Percentiles rank a stretch among this genome's conserved stretches.
Evolutionary conservation across 305 asterid species (phyloP).

Genomic region (Fraxinus dipetala): DNA sequence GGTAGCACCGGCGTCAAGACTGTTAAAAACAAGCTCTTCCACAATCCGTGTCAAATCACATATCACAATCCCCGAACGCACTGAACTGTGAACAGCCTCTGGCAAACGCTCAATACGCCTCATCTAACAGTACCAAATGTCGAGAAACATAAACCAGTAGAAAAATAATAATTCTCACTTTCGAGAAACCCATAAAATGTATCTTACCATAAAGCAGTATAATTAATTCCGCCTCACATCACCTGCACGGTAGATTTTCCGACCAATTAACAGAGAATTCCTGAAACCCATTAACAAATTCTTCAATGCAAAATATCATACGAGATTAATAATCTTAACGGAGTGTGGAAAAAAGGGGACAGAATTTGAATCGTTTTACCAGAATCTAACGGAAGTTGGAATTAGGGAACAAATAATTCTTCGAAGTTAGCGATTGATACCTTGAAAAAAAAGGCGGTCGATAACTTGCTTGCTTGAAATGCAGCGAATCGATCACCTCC

Average conservation of each 20-base stretch:
- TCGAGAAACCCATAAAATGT: neutral
- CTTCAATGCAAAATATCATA: neutral
- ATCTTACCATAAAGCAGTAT: neutral
- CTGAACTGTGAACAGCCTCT: constrained; percentile 56
- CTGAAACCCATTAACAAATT: neutral
- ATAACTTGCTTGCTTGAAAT: neutral
- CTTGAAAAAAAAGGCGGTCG: neutral
- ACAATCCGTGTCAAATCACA: constrained; percentile 77
- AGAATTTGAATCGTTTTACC: neutral
- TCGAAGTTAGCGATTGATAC: neutral
- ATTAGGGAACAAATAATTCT: neutral
- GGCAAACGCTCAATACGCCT: constrained; percentile 66
- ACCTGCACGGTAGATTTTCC: neutral
- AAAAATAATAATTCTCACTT: neutral
- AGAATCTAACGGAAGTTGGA: neutral
- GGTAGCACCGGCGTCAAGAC: constrained; percentile 86
- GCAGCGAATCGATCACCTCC: neutral
- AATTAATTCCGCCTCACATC: neutral
- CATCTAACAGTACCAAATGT: constrained; percentile 37
- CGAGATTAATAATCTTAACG: neutral
- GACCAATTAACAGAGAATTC: neutral
- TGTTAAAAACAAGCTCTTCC: constrained; percentile 81
- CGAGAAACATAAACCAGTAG: neutral
- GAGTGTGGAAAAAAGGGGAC: neutral
- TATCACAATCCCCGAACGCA: constrained; percentile 75